Percentiles rank a stretch among this genome's conserved stretches.
phyloP scores from a whole-genome alignment of 73 alveolate genomes.

The Stentor coeruleus region DNA sequence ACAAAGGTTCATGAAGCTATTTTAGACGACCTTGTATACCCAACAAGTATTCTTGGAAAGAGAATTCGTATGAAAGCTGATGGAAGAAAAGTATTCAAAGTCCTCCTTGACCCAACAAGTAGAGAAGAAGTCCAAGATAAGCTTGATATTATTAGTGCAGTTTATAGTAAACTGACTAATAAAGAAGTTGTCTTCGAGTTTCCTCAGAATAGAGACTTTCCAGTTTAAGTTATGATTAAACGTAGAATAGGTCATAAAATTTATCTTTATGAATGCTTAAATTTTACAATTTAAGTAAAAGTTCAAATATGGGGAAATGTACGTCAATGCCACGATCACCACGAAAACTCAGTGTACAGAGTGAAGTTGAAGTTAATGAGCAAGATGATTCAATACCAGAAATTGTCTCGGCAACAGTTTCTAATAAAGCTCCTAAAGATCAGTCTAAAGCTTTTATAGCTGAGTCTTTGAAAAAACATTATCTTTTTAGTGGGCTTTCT shows the following conservation, averaged over 20 bases:
- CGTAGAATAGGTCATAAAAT: no score
- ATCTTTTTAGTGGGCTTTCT: neutral
- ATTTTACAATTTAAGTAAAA: no score
- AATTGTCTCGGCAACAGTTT: neutral
- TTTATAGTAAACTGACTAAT: constrained; percentile 79
- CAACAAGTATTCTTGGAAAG: constrained; percentile 64
- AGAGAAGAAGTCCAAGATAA: constrained; percentile 77
- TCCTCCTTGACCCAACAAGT: constrained; percentile 44
- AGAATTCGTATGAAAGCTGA: constrained; percentile 39
- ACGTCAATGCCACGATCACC: neutral
- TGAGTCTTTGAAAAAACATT: neutral
- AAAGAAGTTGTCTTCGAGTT: constrained; percentile 72
- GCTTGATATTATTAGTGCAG: constrained; percentile 73
- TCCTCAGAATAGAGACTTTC: constrained; percentile 31
- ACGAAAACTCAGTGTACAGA: neutral
- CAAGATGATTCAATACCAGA: neutral
- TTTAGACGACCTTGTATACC: constrained; percentile 73
- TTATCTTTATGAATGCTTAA: no score
- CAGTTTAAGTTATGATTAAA: constrained; percentile 32
- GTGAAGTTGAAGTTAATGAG: neutral
- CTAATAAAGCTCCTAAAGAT: neutral
- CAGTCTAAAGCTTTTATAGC: neutral
- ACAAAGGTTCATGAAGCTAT: constrained; percentile 78
- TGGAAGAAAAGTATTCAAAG: constrained; percentile 17
- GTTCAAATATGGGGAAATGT: neutral